Conservation (phyloP, 164 flowering plant species). For the Berberis vulgaris region DNA sequence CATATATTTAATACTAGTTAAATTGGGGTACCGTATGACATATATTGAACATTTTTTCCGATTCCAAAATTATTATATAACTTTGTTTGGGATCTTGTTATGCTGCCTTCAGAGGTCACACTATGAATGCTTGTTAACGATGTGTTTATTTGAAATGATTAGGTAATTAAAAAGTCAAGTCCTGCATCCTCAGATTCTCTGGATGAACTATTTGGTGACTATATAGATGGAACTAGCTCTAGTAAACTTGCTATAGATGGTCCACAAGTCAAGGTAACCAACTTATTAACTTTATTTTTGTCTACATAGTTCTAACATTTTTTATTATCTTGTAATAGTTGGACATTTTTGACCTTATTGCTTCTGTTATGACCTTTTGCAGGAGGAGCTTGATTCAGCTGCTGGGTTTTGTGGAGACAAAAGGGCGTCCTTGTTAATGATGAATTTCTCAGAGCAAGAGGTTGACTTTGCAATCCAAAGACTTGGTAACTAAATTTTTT, state of each 20-base stretch:
- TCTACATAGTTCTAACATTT: neutral
- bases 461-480: constrained; percentile 60
- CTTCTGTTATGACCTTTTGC: constrained; percentile 7
- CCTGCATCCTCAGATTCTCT: constrained; percentile 37
- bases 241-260: constrained; percentile 12
- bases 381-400: constrained; percentile 45
- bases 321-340: neutral
- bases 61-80: too few relatives aligned
- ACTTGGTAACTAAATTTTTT: constrained; percentile 50
- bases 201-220: constrained; percentile 17
- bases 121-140: too few relatives aligned
- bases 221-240: constrained; percentile 22
- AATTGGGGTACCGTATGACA: too few relatives aligned
- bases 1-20: too few relatives aligned
- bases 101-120: too few relatives aligned
- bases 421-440: constrained; percentile 45
- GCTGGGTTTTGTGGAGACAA: constrained; percentile 28
- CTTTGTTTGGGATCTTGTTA: too few relatives aligned
- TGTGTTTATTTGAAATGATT: constrained; percentile 4
- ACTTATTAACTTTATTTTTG: constrained; percentile 1
- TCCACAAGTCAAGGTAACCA: constrained; percentile 42
- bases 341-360: neutral
- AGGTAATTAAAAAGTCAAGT: constrained; percentile 29
- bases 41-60: too few relatives aligned
- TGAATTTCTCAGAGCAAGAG: constrained; percentile 65